These are phyloP conservation scores for Takashimella tepidaria DNA, from an alignment of 1,284 basidiomycete genomes.

Conservation along the genomic window DNA sequence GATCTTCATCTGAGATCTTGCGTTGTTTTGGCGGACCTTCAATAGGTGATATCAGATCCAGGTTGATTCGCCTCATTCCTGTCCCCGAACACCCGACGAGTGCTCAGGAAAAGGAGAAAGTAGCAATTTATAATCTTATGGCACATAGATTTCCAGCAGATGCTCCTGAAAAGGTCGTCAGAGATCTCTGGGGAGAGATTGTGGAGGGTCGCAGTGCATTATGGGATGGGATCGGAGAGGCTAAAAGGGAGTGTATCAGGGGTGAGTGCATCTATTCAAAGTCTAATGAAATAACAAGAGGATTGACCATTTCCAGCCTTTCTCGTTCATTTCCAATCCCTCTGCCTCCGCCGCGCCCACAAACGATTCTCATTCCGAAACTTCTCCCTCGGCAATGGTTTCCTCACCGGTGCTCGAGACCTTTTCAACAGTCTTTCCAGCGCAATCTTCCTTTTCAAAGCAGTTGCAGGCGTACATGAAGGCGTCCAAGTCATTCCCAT, in stretches of 20 bases:
- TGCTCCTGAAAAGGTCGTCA: slow-evolving; percentile 66
- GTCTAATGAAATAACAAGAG: neutral
- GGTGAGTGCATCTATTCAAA: slow-evolving; percentile 23
- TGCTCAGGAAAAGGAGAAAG: slow-evolving; percentile 35
- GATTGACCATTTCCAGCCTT: slow-evolving; percentile 57
- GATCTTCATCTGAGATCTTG: slow-evolving; percentile 49
- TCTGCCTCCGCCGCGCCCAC: slow-evolving; percentile 77
- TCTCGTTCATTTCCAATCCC: slow-evolving; percentile 82
- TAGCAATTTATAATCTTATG: slow-evolving; percentile 68
- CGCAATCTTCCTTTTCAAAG: slow-evolving; percentile 91
- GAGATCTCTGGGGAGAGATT: slow-evolving; percentile 85
- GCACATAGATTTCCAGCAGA: slow-evolving; percentile 71
- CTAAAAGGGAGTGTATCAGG: slow-evolving; percentile 69
- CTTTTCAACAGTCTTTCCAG: slow-evolving; percentile 88
- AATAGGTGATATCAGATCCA: slow-evolving; percentile 52
- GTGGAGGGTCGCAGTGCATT: slow-evolving; percentile 80
- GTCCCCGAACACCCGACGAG: slow-evolving; percentile 21
- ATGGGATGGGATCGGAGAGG: slow-evolving; percentile 84
- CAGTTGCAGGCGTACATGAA: slow-evolving; percentile 64
- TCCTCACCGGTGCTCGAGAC: slow-evolving; percentile 74
- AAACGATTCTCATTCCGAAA: slow-evolving; percentile 81
- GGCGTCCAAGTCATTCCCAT: slow-evolving; percentile 63
- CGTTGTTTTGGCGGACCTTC: slow-evolving; percentile 51
- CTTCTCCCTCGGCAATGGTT: slow-evolving; percentile 76
- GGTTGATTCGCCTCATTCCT: slow-evolving; percentile 53